phyloP scores from a whole-genome alignment of 2,329 filamentous ascomycete genomes.

The Fusarium dimerum region DNA sequence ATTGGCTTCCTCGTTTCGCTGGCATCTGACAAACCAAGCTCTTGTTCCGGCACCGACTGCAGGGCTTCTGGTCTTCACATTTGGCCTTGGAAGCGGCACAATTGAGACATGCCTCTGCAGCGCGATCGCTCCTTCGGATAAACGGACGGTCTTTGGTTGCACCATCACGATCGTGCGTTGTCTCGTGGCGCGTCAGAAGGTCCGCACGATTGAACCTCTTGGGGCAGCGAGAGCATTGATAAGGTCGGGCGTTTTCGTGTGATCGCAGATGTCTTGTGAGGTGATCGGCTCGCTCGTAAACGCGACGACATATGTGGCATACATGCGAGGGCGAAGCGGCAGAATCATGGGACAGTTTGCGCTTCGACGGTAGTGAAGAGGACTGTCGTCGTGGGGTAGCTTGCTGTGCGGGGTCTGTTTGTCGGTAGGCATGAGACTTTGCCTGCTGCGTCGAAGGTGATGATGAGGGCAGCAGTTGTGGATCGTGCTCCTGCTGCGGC shows the following conservation, averaged over 20 bases:
- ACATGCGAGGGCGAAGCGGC: slow-evolving; percentile 28
- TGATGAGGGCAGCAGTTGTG: slow-evolving; percentile 14
- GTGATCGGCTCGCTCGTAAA: slow-evolving; percentile 30
- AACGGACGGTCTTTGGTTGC: slow-evolving; percentile 27
- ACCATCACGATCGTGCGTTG: slow-evolving; percentile 30
- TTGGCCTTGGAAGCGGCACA: slow-evolving; percentile 30
- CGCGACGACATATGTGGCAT: slow-evolving; percentile 29
- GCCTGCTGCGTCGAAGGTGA: slow-evolving; percentile 13
- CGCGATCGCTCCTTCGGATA: slow-evolving; percentile 27
- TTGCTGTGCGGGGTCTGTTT: slow-evolving; percentile 17
- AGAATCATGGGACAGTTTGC: slow-evolving; percentile 28
- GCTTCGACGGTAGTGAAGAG: slow-evolving; percentile 21
- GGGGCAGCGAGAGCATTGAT: slow-evolving; percentile 29
- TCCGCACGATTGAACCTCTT: slow-evolving; percentile 31
- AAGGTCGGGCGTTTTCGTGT: slow-evolving; percentile 29
- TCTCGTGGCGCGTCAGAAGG: slow-evolving; percentile 28
- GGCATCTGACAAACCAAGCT: slow-evolving; percentile 29
- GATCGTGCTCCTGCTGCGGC: slow-evolving; percentile 20
- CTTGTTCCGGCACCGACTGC: slow-evolving; percentile 29
- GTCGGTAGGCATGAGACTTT: slow-evolving; percentile 17
- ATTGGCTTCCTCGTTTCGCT: slow-evolving; percentile 25
- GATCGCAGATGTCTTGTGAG: slow-evolving; percentile 29
- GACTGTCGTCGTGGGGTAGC: slow-evolving; percentile 11
- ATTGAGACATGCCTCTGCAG: slow-evolving; percentile 29
- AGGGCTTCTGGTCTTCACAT: slow-evolving; percentile 30